These are phyloP conservation scores for Pichia californica DNA, from an alignment of 805 yeast genomes.

Conservation along the genomic window DNA sequence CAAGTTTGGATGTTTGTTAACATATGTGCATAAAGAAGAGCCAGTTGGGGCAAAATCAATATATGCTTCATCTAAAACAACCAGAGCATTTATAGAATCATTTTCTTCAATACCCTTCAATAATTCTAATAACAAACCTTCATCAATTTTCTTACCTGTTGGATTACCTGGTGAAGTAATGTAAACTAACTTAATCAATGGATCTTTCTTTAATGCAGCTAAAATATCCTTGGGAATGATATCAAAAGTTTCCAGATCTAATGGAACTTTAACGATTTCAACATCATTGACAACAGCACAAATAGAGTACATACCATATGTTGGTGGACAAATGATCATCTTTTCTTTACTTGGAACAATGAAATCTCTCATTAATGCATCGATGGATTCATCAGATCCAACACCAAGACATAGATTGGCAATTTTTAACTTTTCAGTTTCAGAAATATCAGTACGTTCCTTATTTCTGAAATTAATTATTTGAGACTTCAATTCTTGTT, in stretches of 20 bases:
- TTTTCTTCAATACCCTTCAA: constrained; percentile 33
- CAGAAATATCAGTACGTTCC: constrained; percentile 23
- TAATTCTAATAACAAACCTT: constrained; percentile 41
- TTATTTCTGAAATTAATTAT: constrained; percentile 66
- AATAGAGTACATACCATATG: constrained; percentile 94
- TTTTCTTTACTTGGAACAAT: constrained; percentile 82
- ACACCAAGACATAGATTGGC: constrained; percentile 88
- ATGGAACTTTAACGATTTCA: constrained; percentile 65
- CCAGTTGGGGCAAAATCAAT: constrained; percentile 73
- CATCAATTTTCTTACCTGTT: constrained; percentile 62
- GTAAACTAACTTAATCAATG: constrained; percentile 65
- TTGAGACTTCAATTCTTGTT: constrained; percentile 62
- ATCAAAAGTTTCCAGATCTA: constrained; percentile 59
- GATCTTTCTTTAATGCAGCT: constrained; percentile 47
- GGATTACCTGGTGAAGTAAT: constrained; percentile 97
- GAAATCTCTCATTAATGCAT: constrained; percentile 75
- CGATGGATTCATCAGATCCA: constrained; percentile 96
- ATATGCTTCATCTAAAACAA: constrained; percentile 93
- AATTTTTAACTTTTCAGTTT: constrained; percentile 26
- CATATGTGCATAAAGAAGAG: constrained; percentile 69
- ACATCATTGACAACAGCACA: constrained; percentile 90
- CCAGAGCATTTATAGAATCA: constrained; percentile 61
- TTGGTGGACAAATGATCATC: constrained; percentile 84
- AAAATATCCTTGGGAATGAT: constrained; percentile 52
- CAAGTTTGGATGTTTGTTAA: constrained; percentile 72